A percentile compares a stretch with the other conserved stretches of the same genome.
Evolutionary conservation across 805 yeast genomes (phyloP).

Genomic region (Millerago galiae): DNA sequence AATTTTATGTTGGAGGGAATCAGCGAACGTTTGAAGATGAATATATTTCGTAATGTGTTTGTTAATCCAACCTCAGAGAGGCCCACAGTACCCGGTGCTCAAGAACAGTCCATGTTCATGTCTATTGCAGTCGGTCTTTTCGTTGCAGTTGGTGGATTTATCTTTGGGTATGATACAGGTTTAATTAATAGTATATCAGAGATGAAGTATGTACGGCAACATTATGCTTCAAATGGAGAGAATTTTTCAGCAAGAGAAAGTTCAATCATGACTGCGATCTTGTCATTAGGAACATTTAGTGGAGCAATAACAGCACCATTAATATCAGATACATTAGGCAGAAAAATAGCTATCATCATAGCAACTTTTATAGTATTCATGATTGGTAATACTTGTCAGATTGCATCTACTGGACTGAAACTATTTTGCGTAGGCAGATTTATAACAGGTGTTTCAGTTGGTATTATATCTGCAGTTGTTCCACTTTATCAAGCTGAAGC

Average conservation of each 20-base stretch:
- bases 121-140: conserved; percentile 71
- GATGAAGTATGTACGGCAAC: conserved; percentile 57
- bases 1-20: too few relatives aligned
- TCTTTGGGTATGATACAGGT: conserved; percentile 90
- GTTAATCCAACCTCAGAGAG: conserved; percentile 9
- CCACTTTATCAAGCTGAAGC: conserved; percentile 83
- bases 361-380: conserved; percentile 59
- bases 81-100: conserved; percentile 23
- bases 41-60: conserved; percentile 15
- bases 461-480: conserved; percentile 73
- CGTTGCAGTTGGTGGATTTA: conserved; percentile 87
- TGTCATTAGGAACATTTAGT: conserved; percentile 73
- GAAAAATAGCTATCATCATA: conserved; percentile 58
- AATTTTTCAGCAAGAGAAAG: conserved; percentile 54
- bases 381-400: conserved; percentile 67
- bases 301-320: conserved; percentile 58
- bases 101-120: conserved; percentile 46
- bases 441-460: conserved; percentile 66
- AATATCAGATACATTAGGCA: conserved; percentile 65
- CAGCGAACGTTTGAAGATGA: conserved; percentile 1
- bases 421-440: conserved; percentile 69
- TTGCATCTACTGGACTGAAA: conserved; percentile 41
- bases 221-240: conserved; percentile 43
- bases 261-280: conserved; percentile 69
- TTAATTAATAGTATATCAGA: conserved; percentile 72